Conservation (phyloP, 768 basidiomycete genomes). For the Dendrothele bispora region DNA sequence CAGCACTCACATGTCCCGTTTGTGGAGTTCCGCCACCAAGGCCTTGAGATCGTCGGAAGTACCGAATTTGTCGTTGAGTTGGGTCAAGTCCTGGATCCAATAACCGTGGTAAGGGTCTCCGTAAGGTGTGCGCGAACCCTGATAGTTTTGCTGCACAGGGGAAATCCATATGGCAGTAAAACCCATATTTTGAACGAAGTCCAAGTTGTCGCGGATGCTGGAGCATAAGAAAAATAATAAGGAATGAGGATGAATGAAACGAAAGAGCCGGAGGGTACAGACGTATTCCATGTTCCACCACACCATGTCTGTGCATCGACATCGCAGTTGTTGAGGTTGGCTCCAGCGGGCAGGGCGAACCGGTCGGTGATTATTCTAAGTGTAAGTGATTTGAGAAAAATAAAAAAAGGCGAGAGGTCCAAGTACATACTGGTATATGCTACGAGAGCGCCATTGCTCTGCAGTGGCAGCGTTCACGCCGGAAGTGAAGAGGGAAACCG, state of each 20-base stretch:
- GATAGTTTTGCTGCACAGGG: slow-evolving; percentile 76
- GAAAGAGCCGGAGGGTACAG: slow-evolving; percentile 10
- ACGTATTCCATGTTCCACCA: slow-evolving; percentile 84
- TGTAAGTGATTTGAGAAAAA: slow-evolving; percentile 1
- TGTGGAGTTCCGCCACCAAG: slow-evolving; percentile 62
- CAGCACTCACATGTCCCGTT: slow-evolving; percentile 60
- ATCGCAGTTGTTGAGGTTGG: slow-evolving; percentile 54
- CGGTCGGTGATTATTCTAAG: slow-evolving; percentile 71
- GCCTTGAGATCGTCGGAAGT: slow-evolving; percentile 63
- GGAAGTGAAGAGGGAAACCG: slow-evolving; percentile 14
- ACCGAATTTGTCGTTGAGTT: slow-evolving; percentile 66
- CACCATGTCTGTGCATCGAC: slow-evolving; percentile 68
- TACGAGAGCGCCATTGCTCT: slow-evolving; percentile 73
- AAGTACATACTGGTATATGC: slow-evolving; percentile 71
- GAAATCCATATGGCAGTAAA: slow-evolving; percentile 70
- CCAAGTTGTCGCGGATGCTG: slow-evolving; percentile 71
- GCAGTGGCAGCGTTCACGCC: slow-evolving; percentile 57
- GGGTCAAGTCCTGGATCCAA: slow-evolving; percentile 68
- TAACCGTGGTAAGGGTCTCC: slow-evolving; percentile 88
- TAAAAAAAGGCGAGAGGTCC: not conserved
- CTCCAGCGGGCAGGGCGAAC: slow-evolving; percentile 64
- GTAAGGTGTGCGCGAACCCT: slow-evolving; percentile 68
- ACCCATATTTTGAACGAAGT: slow-evolving; percentile 78
- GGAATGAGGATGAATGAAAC: slow-evolving; percentile 1
- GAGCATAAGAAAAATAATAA: not conserved